Evolutionary conservation across 225 moss, liverwort and hornwort species (phyloP), one percentile per base, ranked within the genome.

Genomic region (Takakia lepidozioides): DNA sequence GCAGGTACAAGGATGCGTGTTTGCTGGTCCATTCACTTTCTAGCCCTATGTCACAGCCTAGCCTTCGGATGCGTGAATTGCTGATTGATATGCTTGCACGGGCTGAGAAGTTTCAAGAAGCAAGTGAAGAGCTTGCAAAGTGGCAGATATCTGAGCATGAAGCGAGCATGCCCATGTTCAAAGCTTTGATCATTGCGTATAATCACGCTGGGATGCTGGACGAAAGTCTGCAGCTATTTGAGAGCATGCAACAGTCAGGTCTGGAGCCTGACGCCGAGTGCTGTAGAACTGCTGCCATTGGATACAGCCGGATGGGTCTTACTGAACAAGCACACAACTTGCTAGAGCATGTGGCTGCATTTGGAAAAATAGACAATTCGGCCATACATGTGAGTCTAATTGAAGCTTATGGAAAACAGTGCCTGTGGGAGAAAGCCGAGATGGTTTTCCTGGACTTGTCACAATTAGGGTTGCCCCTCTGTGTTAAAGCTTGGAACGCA

Each of bases 61-160:
- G 50, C 52, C 46, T 67, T 56, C 61, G 51, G 54, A 52, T 70
- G 27, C 74, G 42, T n/a, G 69, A 63, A 52, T 59, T 71, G 52
- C 61, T 72, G 45, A 64, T 78, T 25, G 23, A 54, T 2, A 42
- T 62, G 44, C 73, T 73, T 49, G 78, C 78, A 2, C 57, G 61
- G 11, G 22, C 38, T 13, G 72, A 78, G 57, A 78, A 65, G 20
- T 65, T 78, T 17, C 49, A 73, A 18, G 68, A 72, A 59, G 78
- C 73, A 23, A 47, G 51, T 26, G 54, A 43, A 19, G 72, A 78
- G 51, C 26, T 78, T 24, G 48, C 27, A 15, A 65, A 57, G 4
- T 15, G 72, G 32, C 53, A 46, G 53, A 54, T 16, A 2, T 49
- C 52, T 5, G 59, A 68, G 11, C 37, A 49, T 5, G 13, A 14